These are phyloP conservation scores for Lithohypha guttulata DNA, from an alignment of 2,329 filamentous ascomycete species.

Conservation along the genomic window DNA sequence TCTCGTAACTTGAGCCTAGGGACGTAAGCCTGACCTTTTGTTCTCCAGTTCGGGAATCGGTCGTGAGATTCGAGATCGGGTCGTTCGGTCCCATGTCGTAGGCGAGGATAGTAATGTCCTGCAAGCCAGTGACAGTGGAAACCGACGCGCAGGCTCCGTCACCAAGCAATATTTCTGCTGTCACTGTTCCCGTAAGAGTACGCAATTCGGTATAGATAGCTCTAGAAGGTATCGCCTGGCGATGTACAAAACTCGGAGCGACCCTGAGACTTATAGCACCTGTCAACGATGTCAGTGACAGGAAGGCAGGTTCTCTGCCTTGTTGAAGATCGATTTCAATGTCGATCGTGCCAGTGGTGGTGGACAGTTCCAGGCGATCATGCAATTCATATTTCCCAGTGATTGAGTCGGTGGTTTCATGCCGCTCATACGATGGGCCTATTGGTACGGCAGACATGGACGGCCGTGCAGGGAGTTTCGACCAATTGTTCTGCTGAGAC, in stretches of 20 bases:
- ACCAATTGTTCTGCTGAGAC: neutral
- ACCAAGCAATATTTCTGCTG: slow-evolving; percentile 38
- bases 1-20: slow-evolving; percentile 10
- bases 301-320: slow-evolving; percentile 24
- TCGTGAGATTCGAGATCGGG: slow-evolving; percentile 11
- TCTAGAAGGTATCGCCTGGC: neutral
- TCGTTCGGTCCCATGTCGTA: slow-evolving; percentile 15
- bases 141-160: slow-evolving; percentile 33
- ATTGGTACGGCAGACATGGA: slow-evolving; percentile 1
- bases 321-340: slow-evolving; percentile 26
- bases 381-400: slow-evolving; percentile 25
- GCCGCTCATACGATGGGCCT: slow-evolving; percentile 15
- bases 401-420: slow-evolving; percentile 21
- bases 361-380: slow-evolving; percentile 25
- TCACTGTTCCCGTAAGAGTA: slow-evolving; percentile 23
- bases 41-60: slow-evolving; percentile 2
- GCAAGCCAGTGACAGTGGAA: slow-evolving; percentile 36
- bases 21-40: slow-evolving; percentile 3
- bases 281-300: slow-evolving; percentile 22
- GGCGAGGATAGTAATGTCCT: slow-evolving; percentile 41
- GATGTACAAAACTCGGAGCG: slow-evolving; percentile 1
- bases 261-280: slow-evolving; percentile 24
- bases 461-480: neutral
- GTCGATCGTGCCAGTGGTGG: slow-evolving; percentile 24
- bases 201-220: slow-evolving; percentile 23